phyloP scores from a whole-genome alignment of 2,329 filamentous ascomycete genomes.

The Akanthomyces muscarius region DNA sequence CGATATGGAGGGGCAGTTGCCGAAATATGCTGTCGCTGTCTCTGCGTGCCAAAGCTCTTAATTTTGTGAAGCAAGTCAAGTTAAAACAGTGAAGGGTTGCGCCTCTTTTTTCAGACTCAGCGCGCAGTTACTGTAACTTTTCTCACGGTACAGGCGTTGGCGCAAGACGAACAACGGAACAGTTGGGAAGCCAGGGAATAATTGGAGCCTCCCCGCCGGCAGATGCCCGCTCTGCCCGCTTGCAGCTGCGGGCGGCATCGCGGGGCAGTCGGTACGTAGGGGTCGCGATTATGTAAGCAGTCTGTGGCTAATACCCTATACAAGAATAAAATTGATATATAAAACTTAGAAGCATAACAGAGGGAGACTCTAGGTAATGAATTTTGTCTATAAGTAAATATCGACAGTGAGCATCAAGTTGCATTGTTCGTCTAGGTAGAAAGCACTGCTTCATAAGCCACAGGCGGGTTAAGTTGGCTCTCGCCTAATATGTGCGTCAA shows the following conservation, averaged over 20 bases:
- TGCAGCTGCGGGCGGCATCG: constrained; percentile 14
- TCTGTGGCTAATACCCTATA: neutral
- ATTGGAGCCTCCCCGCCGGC: constrained; percentile 16
- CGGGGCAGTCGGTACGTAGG: constrained; percentile 14
- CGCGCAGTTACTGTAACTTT: neutral
- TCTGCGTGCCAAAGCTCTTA: neutral
- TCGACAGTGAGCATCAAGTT: too few relatives aligned
- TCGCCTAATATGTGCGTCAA: too few relatives aligned
- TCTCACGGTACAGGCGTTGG: constrained; percentile 3
- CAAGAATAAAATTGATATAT: too few relatives aligned
- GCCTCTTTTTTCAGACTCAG: neutral
- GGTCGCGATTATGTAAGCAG: constrained; percentile 1
- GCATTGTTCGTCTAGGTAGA: too few relatives aligned
- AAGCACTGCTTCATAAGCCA: too few relatives aligned
- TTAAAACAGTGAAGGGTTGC: neutral
- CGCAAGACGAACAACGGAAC: constrained; percentile 5
- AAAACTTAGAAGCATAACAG: too few relatives aligned
- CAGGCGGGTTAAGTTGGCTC: too few relatives aligned
- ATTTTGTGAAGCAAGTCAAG: neutral
- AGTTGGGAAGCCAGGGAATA: constrained; percentile 13
- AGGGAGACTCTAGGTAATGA: too few relatives aligned
- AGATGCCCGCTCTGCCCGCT: constrained; percentile 12
- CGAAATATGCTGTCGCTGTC: neutral
- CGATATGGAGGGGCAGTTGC: neutral
- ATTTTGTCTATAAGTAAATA: too few relatives aligned